Percentiles rank a stretch among this genome's conserved stretches.
phyloP scores from a whole-genome alignment of 106 monocot genomes.

The Alisma plantagoaquatica region DNA sequence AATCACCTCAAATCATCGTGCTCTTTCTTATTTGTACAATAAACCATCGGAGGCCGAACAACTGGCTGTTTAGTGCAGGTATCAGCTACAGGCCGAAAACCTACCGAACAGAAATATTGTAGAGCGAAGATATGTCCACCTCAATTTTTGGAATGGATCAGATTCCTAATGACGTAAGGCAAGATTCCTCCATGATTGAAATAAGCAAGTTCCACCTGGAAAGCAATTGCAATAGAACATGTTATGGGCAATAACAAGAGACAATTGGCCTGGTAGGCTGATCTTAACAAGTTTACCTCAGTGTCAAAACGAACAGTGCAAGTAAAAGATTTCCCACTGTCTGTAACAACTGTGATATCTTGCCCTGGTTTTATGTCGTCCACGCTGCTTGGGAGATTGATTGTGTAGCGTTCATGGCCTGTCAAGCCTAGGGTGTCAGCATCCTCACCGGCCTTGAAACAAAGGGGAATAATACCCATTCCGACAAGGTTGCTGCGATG shows the following conservation, averaged over 20 bases:
- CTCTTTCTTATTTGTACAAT: too few relatives aligned
- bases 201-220: constrained; percentile 84
- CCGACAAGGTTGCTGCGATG: constrained; percentile 95
- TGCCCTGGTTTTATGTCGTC: constrained; percentile 79
- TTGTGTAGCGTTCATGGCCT: constrained; percentile 70
- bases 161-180: constrained; percentile 75
- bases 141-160: constrained; percentile 47
- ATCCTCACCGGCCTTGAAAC: constrained; percentile 88
- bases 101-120: too few relatives aligned
- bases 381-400: constrained; percentile 61
- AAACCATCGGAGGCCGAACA: too few relatives aligned
- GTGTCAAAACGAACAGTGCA: constrained; percentile 85
- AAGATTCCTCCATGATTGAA: constrained; percentile 88
- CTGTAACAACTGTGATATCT: constrained; percentile 54
- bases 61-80: too few relatives aligned
- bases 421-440: constrained; percentile 82
- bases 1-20: too few relatives aligned
- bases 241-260: not conserved
- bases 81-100: too few relatives aligned
- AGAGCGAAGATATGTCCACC: too few relatives aligned
- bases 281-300: constrained; percentile 58
- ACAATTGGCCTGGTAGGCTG: not conserved
- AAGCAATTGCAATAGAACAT: not conserved
- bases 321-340: constrained; percentile 67
- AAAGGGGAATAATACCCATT: constrained; percentile 90